Evolutionary conservation across 257 asterid species (phyloP), one percentile per base, ranked within the genome.

Genomic region (Dorcoceras hygrometricum): DNA sequence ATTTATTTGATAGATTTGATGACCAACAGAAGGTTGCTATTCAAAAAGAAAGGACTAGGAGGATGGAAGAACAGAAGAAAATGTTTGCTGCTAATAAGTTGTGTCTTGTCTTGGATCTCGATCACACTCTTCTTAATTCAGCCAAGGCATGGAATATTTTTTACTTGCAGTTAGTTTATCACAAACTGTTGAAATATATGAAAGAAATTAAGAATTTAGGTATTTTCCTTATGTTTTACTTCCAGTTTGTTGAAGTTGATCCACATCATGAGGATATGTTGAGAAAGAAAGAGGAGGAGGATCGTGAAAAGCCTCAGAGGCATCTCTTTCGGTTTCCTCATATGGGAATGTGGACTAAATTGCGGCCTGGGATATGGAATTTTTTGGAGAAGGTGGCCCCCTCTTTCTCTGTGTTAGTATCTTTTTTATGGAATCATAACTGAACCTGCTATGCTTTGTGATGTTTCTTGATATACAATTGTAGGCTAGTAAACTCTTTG

Each of bases 311-410:
- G 81, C 78, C 88, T 48, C 84, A 76, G 14, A 82, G 90, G 80
- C 96, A 94, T 77, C 85, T 94, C 48, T 88, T 90, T 69, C 85
- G 96, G 67, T 94, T 90, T 80, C 96, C 95, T 28, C 97, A 94
- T 75, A 94, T 94, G 99, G 85, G 81, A 69, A 94, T 94, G 99
- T 94, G 99, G 99, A 94, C 99, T 58, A 94, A 94, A 73, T 76
- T 94, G 79, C 90, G 99, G 50, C 99, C 99, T 64, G 99, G 99
- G 75, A 81, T 94, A 75, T 94, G 99, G 99, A 90, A 90, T 73
- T 94, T 94, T 80, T 78, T 94, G 86, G 95, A 88, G 76, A 94
- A 87, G 99, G 99, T 90, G 72, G 62, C 65, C 19, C 19, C n/a
- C 6, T 48, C 10, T 25, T 31, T 34, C 34, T 18, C 43, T 22